Conservation (phyloP, 257 asterid genomes). For the Nicotiana tomentosiformis region DNA sequence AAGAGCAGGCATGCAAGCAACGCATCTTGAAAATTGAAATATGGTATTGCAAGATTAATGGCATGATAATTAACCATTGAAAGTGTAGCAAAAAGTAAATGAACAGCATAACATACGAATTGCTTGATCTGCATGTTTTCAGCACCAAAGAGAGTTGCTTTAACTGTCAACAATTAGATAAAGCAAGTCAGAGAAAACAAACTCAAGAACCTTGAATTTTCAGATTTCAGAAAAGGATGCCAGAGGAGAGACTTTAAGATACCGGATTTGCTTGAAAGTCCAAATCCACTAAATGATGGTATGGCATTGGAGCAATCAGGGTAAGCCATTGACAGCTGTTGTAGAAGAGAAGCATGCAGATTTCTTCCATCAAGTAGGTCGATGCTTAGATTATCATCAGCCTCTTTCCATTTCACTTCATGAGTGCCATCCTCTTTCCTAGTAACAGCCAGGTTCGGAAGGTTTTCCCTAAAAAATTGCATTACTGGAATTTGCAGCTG, state of each 20-base stretch:
- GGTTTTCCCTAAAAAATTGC: constrained; percentile 61
- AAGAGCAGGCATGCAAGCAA: neutral
- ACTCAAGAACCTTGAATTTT: neutral
- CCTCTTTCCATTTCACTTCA: constrained; percentile 57
- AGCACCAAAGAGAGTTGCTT: constrained; percentile 43
- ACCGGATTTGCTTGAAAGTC: constrained; percentile 67
- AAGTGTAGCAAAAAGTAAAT: neutral
- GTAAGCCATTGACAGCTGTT: constrained; percentile 49
- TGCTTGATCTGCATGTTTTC: constrained; percentile 55
- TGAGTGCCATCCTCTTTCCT: constrained; percentile 42
- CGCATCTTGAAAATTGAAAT: neutral
- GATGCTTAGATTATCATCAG: constrained; percentile 28
- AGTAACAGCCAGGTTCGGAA: constrained; percentile 46
- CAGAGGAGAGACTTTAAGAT: constrained; percentile 6
- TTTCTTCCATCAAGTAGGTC: constrained; percentile 40
- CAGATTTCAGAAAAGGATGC: neutral
- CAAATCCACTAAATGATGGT: constrained; percentile 62
- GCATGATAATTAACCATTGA: neutral
- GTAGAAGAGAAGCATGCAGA: constrained; percentile 63
- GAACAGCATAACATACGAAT: constrained; percentile 42
- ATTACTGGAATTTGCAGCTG: constrained; percentile 50
- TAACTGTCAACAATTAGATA: constrained; percentile 47
- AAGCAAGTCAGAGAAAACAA: constrained; percentile 10
- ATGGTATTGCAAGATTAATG: neutral
- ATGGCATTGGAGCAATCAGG: constrained; percentile 50